These are phyloP conservation scores for Torulaspora franciscae DNA, from an alignment of 805 yeast genomes.

Conservation along the genomic window DNA sequence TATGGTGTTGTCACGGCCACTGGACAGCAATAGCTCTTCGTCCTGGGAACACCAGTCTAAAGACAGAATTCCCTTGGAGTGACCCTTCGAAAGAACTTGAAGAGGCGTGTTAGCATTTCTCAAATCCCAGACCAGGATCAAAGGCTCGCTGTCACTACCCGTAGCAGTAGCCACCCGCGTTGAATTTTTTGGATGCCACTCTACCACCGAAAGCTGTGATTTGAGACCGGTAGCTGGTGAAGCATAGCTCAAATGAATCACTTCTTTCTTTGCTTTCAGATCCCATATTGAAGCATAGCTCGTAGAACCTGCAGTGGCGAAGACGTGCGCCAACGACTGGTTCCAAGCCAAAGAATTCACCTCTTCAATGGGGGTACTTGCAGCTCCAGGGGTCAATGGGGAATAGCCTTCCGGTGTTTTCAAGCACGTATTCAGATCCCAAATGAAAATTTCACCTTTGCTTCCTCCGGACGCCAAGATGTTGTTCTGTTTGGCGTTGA, in stretches of 20 bases:
- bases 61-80: conserved; percentile 80
- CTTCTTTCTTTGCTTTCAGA: conserved; percentile 79
- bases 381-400: conserved; percentile 63
- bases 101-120: conserved; percentile 93
- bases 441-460: conserved; percentile 82
- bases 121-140: conserved; percentile 87
- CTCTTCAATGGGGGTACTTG: conserved; percentile 77
- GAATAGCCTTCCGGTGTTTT: conserved; percentile 35
- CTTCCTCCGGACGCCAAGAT: conserved; percentile 82
- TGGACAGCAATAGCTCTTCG: conserved; percentile 69
- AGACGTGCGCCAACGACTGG: conserved; percentile 70
- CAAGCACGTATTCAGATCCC: conserved; percentile 74
- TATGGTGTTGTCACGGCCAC: conserved; percentile 88
- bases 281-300: conserved; percentile 95
- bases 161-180: conserved; percentile 87
- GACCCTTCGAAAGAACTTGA: conserved; percentile 58
- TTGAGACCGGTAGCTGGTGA: conserved; percentile 47
- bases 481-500: conserved; percentile 68
- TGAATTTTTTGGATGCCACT: conserved; percentile 91
- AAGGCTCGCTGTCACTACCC: conserved; percentile 72
- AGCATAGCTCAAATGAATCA: conserved; percentile 72
- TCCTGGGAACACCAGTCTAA: conserved; percentile 92
- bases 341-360: conserved; percentile 87
- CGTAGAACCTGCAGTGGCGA: conserved; percentile 82
- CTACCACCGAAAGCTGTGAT: conserved; percentile 73